Evolutionary conservation across 2,329 filamentous ascomycete genomes (phyloP).

Genomic region (Dactylellina drechsleri): DNA sequence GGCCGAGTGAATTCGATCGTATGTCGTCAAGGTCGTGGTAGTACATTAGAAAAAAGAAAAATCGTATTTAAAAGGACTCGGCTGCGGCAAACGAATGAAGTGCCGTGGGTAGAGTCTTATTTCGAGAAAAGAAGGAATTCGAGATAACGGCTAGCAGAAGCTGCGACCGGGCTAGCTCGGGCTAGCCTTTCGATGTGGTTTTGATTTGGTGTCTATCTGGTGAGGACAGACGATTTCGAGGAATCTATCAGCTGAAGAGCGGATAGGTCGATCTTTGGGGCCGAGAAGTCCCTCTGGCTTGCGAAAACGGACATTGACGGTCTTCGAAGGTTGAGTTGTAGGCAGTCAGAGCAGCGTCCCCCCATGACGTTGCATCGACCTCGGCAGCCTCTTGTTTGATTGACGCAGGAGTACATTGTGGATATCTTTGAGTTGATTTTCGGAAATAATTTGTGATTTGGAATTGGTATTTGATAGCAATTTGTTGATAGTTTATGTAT

Average conservation of each 20-base stretch:
- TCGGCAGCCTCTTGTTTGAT: constrained; percentile 49
- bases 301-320: constrained; percentile 31
- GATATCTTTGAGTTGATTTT: neutral
- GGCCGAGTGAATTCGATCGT: constrained; percentile 30
- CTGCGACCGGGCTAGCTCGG: constrained; percentile 45
- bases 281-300: constrained; percentile 19
- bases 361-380: constrained; percentile 47
- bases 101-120: neutral
- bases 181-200: constrained; percentile 21
- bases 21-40: constrained; percentile 44
- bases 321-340: constrained; percentile 37
- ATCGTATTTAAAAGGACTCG: neutral
- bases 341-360: constrained; percentile 31
- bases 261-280: constrained; percentile 44
- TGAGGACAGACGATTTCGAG: constrained; percentile 18
- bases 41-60: constrained; percentile 23
- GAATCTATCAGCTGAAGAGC: constrained; percentile 31
- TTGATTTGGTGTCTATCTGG: constrained; percentile 17
- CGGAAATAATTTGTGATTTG: neutral
- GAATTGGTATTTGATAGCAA: constrained; percentile 4
- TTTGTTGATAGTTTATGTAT: neutral
- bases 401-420: constrained; percentile 51
- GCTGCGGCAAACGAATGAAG: neutral
- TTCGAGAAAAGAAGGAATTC: constrained; percentile 11
- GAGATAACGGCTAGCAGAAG: constrained; percentile 11